Base-by-base conservation (phyloP, 768 basidiomycete species). In the Rubroboletus satanas region DNA sequence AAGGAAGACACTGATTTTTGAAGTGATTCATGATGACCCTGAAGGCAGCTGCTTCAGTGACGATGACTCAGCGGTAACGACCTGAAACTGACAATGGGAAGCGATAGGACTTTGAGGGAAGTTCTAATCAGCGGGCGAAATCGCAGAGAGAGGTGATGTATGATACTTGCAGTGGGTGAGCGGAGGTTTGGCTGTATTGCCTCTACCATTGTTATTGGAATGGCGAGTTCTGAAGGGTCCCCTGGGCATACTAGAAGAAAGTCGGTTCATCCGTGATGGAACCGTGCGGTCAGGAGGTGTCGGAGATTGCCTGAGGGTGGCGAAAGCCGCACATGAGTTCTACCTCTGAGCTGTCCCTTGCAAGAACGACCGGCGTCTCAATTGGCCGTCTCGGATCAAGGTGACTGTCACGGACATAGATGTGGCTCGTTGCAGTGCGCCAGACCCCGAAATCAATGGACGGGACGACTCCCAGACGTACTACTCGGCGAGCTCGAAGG, bases 1-100 rank as follows among this genome's bases (percentile, higher is more conserved):
- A 84, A 81, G 0, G 67, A 52, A 7, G 67, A 57, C 1, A 83
- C 60, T 3, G 61, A 66, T 2, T 62, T 43, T 26, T 74, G 75
- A 1, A 83, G 70, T 2, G 52, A 51, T 12, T 63, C 47, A 45
- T 82, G 79, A 44, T 75, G 78, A 29, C 75, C 75, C 76, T 77
- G 46, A 29, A 23, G 37, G 36, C 47, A 56, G 54, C 32, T 14
- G 18, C 10, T 18, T n/a, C 46, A 23, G 46, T 11, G 17, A 66
- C 61, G 7, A 65, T 68, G 49, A 31, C 36, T 46, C 45, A 18
- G 36, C 23, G 21, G 21, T 37, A 28, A 58, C 68, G 66, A 73
- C 58, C 69, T 67, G 53, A 44, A 31, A 69, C 72, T 48, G 45
- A 74, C 65, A 45, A 71, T 61, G 11, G 72, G 66, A 38, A 74